These are phyloP conservation scores for Mortierella sp. DNA, from an alignment of 371 early-diverging fungal genomes.

Conservation along the genomic window DNA sequence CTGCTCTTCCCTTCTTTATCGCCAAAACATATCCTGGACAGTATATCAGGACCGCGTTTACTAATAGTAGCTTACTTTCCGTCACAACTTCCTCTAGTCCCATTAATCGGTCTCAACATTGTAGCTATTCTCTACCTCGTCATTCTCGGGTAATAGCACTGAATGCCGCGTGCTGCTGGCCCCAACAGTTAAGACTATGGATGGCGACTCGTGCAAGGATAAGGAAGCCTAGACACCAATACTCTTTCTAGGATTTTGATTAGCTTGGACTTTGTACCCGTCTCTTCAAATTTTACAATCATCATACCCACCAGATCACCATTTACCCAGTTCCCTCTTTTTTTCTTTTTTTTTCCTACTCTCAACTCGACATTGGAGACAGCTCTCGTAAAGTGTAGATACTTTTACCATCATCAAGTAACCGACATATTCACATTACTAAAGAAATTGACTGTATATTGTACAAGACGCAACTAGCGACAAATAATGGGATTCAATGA, in stretches of 20 bases:
- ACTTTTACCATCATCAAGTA: neutral
- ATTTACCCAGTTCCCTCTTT: too few relatives aligned
- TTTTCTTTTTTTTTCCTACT: neutral
- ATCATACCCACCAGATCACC: neutral
- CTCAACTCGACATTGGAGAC: neutral
- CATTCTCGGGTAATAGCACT: slow-evolving; percentile 74
- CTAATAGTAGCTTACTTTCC: neutral
- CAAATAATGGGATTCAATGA: neutral
- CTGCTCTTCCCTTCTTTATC: neutral
- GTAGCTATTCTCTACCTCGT: slow-evolving; percentile 89
- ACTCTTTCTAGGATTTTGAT: neutral
- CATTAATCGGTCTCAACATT: slow-evolving; percentile 85
- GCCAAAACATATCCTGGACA: too few relatives aligned
- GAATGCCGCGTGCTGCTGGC: neutral
- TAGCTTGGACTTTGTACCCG: neutral
- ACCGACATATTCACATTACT: neutral
- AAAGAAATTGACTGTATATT: neutral
- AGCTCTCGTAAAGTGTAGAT: neutral
- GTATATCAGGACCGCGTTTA: neutral
- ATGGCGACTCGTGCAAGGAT: neutral
- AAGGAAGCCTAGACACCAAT: neutral
- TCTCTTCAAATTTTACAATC: neutral
- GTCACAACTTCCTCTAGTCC: slow-evolving; percentile 66
- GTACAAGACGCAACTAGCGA: slow-evolving; percentile 1
- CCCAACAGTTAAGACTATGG: neutral